Conservation (phyloP, 495 filamentous ascomycete genomes). For the Hyaloscypha hepaticicola region DNA sequence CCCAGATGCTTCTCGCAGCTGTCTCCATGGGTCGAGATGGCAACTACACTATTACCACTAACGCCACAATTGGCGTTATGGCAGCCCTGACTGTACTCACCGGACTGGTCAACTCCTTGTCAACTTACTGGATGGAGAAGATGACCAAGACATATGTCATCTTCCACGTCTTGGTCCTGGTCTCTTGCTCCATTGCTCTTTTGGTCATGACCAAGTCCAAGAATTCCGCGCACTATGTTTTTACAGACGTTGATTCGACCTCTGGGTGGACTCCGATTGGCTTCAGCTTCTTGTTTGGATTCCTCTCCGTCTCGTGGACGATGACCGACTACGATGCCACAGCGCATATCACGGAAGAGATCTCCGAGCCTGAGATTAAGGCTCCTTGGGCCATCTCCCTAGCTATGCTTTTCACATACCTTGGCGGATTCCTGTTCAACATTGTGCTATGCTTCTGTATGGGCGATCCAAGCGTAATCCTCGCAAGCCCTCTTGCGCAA, state of each 20-base stretch:
- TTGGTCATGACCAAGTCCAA: conserved; percentile 58
- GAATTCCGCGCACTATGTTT: conserved; percentile 60
- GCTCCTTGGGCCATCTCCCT: conserved; percentile 59
- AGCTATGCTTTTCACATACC: conserved; percentile 60
- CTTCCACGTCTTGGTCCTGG: conserved; percentile 60
- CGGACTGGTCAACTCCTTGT: conserved; percentile 57
- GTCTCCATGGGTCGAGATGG: conserved; percentile 61
- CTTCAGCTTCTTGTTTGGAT: conserved; percentile 69
- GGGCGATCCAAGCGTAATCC: conserved; percentile 44
- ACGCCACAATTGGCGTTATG: conserved; percentile 60
- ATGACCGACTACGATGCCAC: conserved; percentile 62
- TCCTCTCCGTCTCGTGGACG: conserved; percentile 67
- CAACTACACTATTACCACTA: conserved; percentile 50
- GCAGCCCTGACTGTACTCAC: conserved; percentile 54
- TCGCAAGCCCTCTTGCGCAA: conserved; percentile 49
- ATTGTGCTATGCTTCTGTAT: conserved; percentile 63
- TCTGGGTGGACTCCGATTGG: conserved; percentile 64
- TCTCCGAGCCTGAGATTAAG: conserved; percentile 55
- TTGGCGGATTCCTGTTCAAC: conserved; percentile 61
- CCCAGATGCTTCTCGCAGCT: conserved; percentile 66
- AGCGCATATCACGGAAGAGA: conserved; percentile 63
- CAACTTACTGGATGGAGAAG: conserved; percentile 62
- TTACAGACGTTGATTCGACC: conserved; percentile 56
- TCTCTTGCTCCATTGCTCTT: conserved; percentile 58
- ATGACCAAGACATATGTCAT: conserved; percentile 64